phyloP scores from a whole-genome alignment of 768 basidiomycete species.

The Tricholoma saponaceum region DNA sequence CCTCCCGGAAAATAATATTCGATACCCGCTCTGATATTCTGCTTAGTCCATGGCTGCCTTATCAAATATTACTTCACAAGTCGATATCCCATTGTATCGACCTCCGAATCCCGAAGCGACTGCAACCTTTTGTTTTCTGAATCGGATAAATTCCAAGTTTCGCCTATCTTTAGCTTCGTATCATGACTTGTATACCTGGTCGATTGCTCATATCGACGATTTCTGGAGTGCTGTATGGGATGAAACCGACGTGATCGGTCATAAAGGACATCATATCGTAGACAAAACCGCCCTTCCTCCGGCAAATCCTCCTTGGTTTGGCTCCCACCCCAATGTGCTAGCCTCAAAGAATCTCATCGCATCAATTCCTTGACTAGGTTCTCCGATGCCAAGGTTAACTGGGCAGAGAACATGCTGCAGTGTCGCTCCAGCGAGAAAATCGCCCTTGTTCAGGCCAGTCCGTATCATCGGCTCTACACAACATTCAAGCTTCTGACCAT shows the following conservation, averaged over 20 bases:
- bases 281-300: conserved; percentile 49
- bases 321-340: conserved; percentile 4
- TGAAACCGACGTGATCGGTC: conserved; percentile 52
- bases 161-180: conserved; percentile 47
- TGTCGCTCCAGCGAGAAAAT: conserved; percentile 52
- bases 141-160: conserved; percentile 45
- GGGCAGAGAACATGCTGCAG: conserved; percentile 78
- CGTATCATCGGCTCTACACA: conserved; percentile 26
- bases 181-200: conserved; percentile 66
- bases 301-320: conserved; percentile 65
- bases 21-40: too few relatives aligned
- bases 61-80: conserved; percentile 5
- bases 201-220: conserved; percentile 47
- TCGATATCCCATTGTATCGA: conserved; percentile 35
- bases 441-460: conserved; percentile 70
- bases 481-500: conserved; percentile 12
- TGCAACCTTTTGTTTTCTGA: conserved; percentile 45
- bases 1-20: background rate
- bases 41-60: background rate
- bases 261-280: conserved; percentile 59
- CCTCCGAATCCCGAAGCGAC: conserved; percentile 40
- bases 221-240: conserved; percentile 83
- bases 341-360: conserved; percentile 3
- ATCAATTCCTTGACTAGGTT: conserved; percentile 34
- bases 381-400: conserved; percentile 60